Conservation (phyloP, 2,329 filamentous ascomycete genomes). For the Metarhizium sp. region DNA sequence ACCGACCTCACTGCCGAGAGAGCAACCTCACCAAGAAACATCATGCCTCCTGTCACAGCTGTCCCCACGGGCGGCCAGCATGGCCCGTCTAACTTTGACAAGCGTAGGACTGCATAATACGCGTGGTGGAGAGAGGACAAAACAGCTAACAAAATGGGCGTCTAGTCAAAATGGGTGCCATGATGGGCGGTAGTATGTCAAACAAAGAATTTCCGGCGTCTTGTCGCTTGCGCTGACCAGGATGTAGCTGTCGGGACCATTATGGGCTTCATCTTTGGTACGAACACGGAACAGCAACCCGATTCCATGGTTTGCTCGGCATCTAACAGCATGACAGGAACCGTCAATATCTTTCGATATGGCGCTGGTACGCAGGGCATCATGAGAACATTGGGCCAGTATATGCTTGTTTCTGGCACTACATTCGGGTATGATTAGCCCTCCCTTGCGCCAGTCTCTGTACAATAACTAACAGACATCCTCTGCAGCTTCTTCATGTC, state of each 20-base stretch:
- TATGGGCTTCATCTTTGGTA: slow-evolving; percentile 97
- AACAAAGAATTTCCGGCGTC: not conserved
- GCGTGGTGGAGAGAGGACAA: not conserved
- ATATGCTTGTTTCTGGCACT: slow-evolving; percentile 89
- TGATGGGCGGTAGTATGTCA: slow-evolving; percentile 94
- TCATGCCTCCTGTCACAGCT: slow-evolving; percentile 33
- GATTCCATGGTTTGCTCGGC: not conserved
- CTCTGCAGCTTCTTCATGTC: slow-evolving; percentile 83
- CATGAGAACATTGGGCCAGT: slow-evolving; percentile 88
- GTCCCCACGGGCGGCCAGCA: slow-evolving; percentile 29
- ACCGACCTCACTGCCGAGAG: not conserved
- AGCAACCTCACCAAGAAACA: slow-evolving; percentile 3
- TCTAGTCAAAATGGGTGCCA: slow-evolving; percentile 76
- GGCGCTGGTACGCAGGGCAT: slow-evolving; percentile 90
- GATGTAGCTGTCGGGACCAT: slow-evolving; percentile 79
- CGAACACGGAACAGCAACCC: slow-evolving; percentile 11
- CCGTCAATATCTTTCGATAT: slow-evolving; percentile 90
- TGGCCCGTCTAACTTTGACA: slow-evolving; percentile 45
- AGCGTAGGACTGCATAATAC: slow-evolving; percentile 29
- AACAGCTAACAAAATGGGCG: slow-evolving; percentile 1
- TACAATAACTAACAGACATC: slow-evolving; percentile 10
- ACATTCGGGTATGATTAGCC: slow-evolving; percentile 69
- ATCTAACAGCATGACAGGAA: slow-evolving; percentile 44
- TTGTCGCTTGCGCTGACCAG: slow-evolving; percentile 10
- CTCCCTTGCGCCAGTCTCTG: not conserved